Base-by-base conservation (phyloP, 192 early-diverging fungal species). In the Coemansia sp. region DNA sequence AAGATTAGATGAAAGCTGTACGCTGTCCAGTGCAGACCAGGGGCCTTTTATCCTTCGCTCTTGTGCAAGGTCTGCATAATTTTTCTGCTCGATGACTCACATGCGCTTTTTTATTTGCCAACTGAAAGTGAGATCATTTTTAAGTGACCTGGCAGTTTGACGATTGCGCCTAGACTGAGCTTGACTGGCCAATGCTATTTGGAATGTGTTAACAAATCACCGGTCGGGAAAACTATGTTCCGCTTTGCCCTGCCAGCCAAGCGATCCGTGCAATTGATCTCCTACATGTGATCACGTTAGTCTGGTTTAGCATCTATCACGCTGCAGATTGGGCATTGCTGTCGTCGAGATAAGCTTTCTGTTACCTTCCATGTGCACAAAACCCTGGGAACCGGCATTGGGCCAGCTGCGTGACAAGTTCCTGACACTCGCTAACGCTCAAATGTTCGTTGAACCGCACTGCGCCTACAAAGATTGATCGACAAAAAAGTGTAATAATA, bases 361-460 rank as follows among this genome's bases (percentile, higher is more conserved):
- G 14, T 56, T 56, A 62, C 60, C 78, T 74, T 53, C 78, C 78
- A 21, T 80, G 78, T 4, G 78, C 78, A 51, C 78, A 80, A 54
- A 69, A 80, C 51, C 45, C 61, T 0, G 78, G 72, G 32, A 75
- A 73, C 48, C 52, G 51, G 72, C 78, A 80, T 49, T 41, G 22
- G 0, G 72, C 62, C 55, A 80, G 56, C 11, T 60, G 64, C 15
- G 12, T 54, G 2, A 80, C 72, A 23, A 72, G 43, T 8, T 60
- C 25, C 58, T 32, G 62, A 60, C 72, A 75, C 59, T 74, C 62
- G 43, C 23, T 29, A 7, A 4, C 29, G 43, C 58, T 63, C 37
- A 75, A 62, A 19, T 10, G 22, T n/a, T 80, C 69, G 62, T 74
- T 71, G 66, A 80, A 80, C 58, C 67, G 74, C 14, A 80, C 50